phyloP scores from a whole-genome alignment of 2,329 filamentous ascomycete genomes.

The Amauroascus verrucosus region DNA sequence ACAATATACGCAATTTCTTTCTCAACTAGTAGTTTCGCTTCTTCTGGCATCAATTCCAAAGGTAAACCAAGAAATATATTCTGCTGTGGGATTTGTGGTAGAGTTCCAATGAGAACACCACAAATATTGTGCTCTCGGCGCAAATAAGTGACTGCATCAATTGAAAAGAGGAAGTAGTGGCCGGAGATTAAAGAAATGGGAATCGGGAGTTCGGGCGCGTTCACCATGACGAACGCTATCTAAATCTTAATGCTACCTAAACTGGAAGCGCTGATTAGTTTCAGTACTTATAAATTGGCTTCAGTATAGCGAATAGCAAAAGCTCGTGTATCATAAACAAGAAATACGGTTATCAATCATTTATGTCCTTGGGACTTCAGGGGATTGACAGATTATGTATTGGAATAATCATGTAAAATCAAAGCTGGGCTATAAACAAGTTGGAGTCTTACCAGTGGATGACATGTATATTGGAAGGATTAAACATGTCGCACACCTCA shows the following conservation, averaged over 20 bases:
- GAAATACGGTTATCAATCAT: constrained; percentile 34
- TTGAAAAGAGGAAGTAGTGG: constrained; percentile 82
- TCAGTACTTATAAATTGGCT: neutral
- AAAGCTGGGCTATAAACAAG: neutral
- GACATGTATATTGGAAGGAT: neutral
- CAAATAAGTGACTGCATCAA: constrained; percentile 65
- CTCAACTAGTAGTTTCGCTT: constrained; percentile 70
- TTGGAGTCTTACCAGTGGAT: neutral
- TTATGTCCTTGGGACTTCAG: constrained; percentile 45
- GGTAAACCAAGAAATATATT: constrained; percentile 88
- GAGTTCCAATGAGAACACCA: constrained; percentile 73
- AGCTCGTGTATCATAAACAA: constrained; percentile 16
- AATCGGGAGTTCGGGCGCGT: constrained; percentile 46
- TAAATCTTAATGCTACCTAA: neutral
- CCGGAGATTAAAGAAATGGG: constrained; percentile 71
- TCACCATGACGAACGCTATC: constrained; percentile 22
- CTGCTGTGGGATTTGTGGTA: constrained; percentile 87
- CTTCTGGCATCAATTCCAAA: constrained; percentile 81
- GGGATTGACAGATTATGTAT: constrained; percentile 72
- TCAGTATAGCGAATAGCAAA: constrained; percentile 3
- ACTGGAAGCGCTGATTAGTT: neutral
- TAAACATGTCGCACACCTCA: neutral
- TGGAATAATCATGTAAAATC: constrained; percentile 54
- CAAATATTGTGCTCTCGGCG: constrained; percentile 74
- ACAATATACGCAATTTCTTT: constrained; percentile 67